Base-by-base conservation (phyloP, 2,329 filamentous ascomycete species). In the Orbilia brochopaga region DNA sequence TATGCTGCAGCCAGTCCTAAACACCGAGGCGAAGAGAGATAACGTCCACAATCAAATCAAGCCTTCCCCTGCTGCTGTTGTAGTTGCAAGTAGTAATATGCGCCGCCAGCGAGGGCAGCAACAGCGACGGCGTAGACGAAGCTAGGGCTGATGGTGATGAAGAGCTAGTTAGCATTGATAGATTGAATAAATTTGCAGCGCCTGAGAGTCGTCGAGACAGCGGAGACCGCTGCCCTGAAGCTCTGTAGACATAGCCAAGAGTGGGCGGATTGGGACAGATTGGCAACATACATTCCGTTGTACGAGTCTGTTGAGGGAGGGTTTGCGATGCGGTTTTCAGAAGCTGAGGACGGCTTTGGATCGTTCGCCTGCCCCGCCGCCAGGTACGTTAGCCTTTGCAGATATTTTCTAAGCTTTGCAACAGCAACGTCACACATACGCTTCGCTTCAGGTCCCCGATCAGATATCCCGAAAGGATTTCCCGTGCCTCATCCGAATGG, bases 401-500 rank as follows among this genome's bases (percentile, higher is more conserved):
- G 10, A 32, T 15, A 60, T 11, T 5, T 17, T 42, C n/a, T 42
- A 5, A 4, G 15, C 13, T 42, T 42, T 15, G 11, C 5, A 2
- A 2, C 4, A 53, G 23, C 19, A 54, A 23, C 10, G 8, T 23
- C 19, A 7, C 70, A 80, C 87, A 78, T 85, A 95, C 91, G 84
- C 86, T 80, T 80, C 91, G 86, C 87, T 96, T 95, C 80, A 97
- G 81, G 40, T 79, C 84, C 75, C 91, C 92, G 76, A 94, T 85
- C 58, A 87, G 81, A 75, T 96, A 83, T 78, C 87, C 86, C 32
- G 89, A 87, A 66, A 99, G 87, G 76, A 96, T 93, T 84, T 97
- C 93, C 76, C 94, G 89, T 76, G 94, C 94, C 85, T 99, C 94
- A 81, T 99, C 94, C 78, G 90, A 95, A 89, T 99, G 94, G 79